Evolutionary conservation across 2,329 filamentous ascomycete genomes (phyloP), one percentile per base, ranked within the genome.

Genomic region (Diaporthe citriasiana): DNA sequence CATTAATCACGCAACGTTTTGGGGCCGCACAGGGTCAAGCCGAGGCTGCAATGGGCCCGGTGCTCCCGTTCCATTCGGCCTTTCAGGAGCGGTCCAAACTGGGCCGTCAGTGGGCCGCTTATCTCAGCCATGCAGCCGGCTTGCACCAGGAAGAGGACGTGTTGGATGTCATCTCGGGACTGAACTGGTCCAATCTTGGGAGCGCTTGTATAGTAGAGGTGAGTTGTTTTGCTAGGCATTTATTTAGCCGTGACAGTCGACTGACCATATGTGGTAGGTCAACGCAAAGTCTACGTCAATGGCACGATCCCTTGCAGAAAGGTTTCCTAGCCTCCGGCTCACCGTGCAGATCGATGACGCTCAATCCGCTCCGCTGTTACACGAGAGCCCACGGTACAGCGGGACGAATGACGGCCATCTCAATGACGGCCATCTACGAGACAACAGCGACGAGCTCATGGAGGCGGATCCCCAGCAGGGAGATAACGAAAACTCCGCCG

Each of bases 51-150:
- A 72, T 53, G 25, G 19, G 25, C 25, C 15, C 15, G 6, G 6
- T 25, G 35, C 42, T 73, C 9, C 51, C 77, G 17, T 78, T 79
- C 38, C 17, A 51, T 13, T 27, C 65, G 6, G 73, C 53, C 2
- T 76, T 73, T 55, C 71, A 77, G 65, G 75, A 81, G 53, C 77
- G 76, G n/a, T 51, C 79, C 30, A 79, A 75, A 57, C 76, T 82
- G 8, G 75, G 78, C 40, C 81, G 81, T 3, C 82, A 83, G 73
- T 82, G 79, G 79, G 57, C 75, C 25, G 80, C 81, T 22, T 83
- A 82, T 76, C 78, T 79, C 35, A 77, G 74, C 5, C 76, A 42
- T 30, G 57, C 57, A 42, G 57, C 38, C 4, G 57, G 59, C 35
- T 17, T 56, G 71, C 40, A 45, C 7, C 78, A 79, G 40, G 57